Percentiles rank a stretch among this genome's conserved stretches.
These are phyloP conservation scores for Erythrophleum fordii DNA, from an alignment of 306 rosid genomes.

Conservation along the genomic window DNA sequence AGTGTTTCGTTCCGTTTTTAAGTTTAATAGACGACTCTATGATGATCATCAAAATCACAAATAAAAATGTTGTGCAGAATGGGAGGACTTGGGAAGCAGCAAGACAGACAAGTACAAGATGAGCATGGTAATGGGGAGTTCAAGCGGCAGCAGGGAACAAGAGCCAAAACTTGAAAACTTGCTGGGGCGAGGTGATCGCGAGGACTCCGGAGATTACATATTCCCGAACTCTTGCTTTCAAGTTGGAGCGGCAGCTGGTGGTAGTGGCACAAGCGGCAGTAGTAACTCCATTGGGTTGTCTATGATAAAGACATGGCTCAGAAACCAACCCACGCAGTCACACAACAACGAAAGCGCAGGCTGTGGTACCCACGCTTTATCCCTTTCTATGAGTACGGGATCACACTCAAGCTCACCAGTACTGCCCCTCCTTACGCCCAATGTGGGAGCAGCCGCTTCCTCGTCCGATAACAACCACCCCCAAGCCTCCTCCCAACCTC, in stretches of 20 bases:
- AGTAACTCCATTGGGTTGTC: slow-evolving; percentile 72
- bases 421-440: slow-evolving; percentile 46
- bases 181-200: slow-evolving; percentile 52
- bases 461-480: slow-evolving; percentile 49
- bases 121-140: slow-evolving; percentile 48
- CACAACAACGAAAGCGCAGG: neutral
- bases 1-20: too few relatives aligned
- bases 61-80: slow-evolving; percentile 55
- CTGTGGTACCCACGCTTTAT: slow-evolving; percentile 50
- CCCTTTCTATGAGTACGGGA: slow-evolving; percentile 86
- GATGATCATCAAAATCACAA: too few relatives aligned
- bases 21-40: too few relatives aligned
- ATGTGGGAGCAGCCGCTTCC: slow-evolving; percentile 49
- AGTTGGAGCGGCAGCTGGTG: slow-evolving; percentile 5
- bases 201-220: slow-evolving; percentile 38
- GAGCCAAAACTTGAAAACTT: slow-evolving; percentile 86
- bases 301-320: slow-evolving; percentile 89
- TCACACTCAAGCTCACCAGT: slow-evolving; percentile 47
- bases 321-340: slow-evolving; percentile 91
- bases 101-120: neutral
- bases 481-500: neutral
- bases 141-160: slow-evolving; percentile 46
- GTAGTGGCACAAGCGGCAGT: neutral
- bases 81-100: slow-evolving; percentile 57
- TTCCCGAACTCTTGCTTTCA: slow-evolving; percentile 51